A percentile compares a stretch with the other conserved stretches of the same genome.
These are phyloP conservation scores for Aspergillus viridinutans DNA, from an alignment of 2,329 filamentous ascomycete species.

Conservation along the genomic window DNA sequence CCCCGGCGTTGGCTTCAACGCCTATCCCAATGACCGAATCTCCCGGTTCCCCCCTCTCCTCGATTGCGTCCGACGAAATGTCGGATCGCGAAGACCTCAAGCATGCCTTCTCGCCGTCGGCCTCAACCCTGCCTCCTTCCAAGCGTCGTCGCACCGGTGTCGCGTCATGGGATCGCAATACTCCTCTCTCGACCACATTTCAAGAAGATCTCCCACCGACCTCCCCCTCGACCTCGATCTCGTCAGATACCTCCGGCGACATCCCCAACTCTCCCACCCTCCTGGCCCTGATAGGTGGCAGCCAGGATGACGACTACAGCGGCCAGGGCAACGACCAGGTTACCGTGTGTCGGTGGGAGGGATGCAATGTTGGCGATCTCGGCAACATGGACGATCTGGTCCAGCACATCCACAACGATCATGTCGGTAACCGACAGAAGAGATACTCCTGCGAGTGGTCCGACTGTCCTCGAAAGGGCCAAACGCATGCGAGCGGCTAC, in stretches of 20 bases:
- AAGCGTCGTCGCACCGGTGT: conserved; percentile 46
- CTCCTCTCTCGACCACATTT: conserved; percentile 43
- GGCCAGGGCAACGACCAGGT: conserved; percentile 70
- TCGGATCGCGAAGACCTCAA: conserved; percentile 52
- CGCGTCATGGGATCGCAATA: conserved; percentile 47
- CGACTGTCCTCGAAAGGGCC: conserved; percentile 81
- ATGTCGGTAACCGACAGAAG: conserved; percentile 89
- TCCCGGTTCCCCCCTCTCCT: conserved; percentile 61
- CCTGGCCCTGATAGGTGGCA: conserved; percentile 37
- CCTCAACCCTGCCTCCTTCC: conserved; percentile 42
- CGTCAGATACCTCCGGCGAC: conserved; percentile 84
- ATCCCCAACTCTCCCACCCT: conserved; percentile 67
- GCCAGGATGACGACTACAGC: conserved; percentile 59
- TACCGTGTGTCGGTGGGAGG: conserved; percentile 73
- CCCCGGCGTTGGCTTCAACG: conserved; percentile 1
- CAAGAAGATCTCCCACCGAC: conserved; percentile 38
- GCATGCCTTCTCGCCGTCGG: conserved; percentile 46
- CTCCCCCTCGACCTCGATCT: conserved; percentile 66
- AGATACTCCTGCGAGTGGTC: conserved; percentile 99
- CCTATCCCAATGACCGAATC: conserved; percentile 47
- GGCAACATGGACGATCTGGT: conserved; percentile 78
- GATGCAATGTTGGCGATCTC: conserved; percentile 66
- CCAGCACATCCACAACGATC: conserved; percentile 82
- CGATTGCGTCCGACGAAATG: conserved; percentile 60
- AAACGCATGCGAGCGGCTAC: conserved; percentile 91